Evolutionary conservation across 177 flowering plant species (phyloP), one percentile per base, ranked within the genome.

Genomic region (Vitis hybrid): DNA sequence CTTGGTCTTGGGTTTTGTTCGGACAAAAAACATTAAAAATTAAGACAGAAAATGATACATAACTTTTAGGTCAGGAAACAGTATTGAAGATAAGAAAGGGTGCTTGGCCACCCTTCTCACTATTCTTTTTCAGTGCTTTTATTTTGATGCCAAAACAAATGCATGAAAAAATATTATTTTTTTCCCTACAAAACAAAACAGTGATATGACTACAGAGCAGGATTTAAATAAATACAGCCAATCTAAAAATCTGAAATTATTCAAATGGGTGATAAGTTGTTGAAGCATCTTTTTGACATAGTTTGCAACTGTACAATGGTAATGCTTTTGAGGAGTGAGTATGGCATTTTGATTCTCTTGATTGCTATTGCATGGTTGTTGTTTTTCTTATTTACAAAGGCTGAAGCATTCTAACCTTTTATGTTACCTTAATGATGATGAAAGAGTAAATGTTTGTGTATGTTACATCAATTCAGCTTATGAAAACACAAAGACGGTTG

Each of bases 401-500:
- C 39, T 12, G 10, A 59, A 23, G 14, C 39, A 21, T 19, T 11
- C 39, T 2, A 19, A 59, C 15, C 10, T 10, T 7, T 21, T 21
- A 5, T 21, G 9, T 23, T 11, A 10, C 19, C 48, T 10, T 26
- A 12, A 23, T 30, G 11, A 21, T 60, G 11, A 26, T 66, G 52
- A 60, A 23, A 73, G 23, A 15, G 18, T 51, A 34, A 63, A 39
- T 11, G 49, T 64, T 13, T 18, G 32, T 50, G 2, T 56, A 32
- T 67, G 15, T 5, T 8, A 5, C 76, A 12, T 74, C 59, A 70
- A 50, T 74, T 68, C 78, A 94, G 98, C 97, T 94, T 70, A 64
- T 83, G 77, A 91, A 79, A 73, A 88, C 97, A 66, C 74, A 85
- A 56, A 83, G 85, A 68, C 82, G 92, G 55, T 73, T 92, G 71